Evolutionary conservation across 345 rosid species (phyloP).

Genomic region (Geranium brycei): DNA sequence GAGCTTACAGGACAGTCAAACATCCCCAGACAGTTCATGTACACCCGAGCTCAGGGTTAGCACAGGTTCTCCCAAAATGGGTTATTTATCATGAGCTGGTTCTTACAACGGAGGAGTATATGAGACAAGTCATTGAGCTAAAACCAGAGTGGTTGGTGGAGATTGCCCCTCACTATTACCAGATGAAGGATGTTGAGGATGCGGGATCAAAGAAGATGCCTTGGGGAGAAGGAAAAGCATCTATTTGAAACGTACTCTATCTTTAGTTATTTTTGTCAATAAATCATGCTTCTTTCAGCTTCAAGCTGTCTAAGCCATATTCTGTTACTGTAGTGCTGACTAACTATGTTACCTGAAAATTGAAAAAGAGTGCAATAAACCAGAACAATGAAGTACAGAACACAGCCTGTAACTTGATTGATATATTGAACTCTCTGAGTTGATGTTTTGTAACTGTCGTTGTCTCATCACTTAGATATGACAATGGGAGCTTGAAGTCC

Average conservation of each 20-base stretch:
- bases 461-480: no score
- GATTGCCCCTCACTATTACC: constrained; percentile 43
- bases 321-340: no score
- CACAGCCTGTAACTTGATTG: no score
- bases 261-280: no score
- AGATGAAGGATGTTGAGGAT: constrained; percentile 81
- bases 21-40: constrained; percentile 84
- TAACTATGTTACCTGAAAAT: no score
- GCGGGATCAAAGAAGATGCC: constrained; percentile 80
- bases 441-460: no score
- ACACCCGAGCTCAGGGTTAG: constrained; percentile 90
- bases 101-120: constrained; percentile 79
- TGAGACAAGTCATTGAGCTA: constrained; percentile 90
- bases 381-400: no score
- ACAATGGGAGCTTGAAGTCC: no score
- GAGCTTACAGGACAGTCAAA: constrained; percentile 80
- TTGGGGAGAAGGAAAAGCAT: constrained; percentile 33
- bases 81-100: constrained; percentile 83
- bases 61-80: constrained; percentile 90
- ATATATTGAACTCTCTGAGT: no score
- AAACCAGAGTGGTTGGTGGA: constrained; percentile 98
- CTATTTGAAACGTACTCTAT: constrained; percentile 21
- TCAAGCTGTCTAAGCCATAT: no score
- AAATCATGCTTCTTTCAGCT: no score
- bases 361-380: no score